Conservation (phyloP, 75 land plant genomes). For the Selaginella tamariscina region DNA sequence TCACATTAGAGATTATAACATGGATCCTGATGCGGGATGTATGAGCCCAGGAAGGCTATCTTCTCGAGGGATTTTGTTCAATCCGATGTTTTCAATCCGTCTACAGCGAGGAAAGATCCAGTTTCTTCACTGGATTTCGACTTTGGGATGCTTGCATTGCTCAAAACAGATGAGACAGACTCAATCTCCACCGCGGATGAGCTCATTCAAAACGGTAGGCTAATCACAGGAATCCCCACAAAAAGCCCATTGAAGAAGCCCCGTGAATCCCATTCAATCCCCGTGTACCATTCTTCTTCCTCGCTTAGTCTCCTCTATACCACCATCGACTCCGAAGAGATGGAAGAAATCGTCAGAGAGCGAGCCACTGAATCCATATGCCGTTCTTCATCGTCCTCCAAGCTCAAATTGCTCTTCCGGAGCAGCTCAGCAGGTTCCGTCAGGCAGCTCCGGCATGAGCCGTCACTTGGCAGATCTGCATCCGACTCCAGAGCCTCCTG, state of each 20-base stretch:
- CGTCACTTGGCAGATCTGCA: not conserved
- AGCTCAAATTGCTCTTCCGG: not conserved
- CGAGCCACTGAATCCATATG: not conserved
- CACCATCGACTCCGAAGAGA: not conserved
- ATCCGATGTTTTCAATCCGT: not conserved
- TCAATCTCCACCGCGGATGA: not conserved
- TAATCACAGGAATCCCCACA: not conserved
- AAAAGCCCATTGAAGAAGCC: not conserved
- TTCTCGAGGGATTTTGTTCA: conserved; percentile 11
- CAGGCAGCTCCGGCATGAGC: not conserved
- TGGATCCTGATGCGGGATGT: too few relatives aligned
- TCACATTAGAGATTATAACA: too few relatives aligned
- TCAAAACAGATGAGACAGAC: not conserved
- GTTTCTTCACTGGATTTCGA: conserved; percentile 2
- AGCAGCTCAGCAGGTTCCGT: not conserved
- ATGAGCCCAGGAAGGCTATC: not conserved
- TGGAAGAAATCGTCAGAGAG: not conserved
- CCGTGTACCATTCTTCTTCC: too few relatives aligned
- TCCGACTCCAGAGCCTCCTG: not conserved
- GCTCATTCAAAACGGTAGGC: conserved; percentile 4
- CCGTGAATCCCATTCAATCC: not conserved
- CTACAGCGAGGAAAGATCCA: not conserved
- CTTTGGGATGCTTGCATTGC: conserved; percentile 1
- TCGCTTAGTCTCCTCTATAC: too few relatives aligned
- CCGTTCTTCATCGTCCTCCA: not conserved